Evolutionary conservation across 2,329 filamentous ascomycete genomes (phyloP).

Genomic region (Microsporum canis): DNA sequence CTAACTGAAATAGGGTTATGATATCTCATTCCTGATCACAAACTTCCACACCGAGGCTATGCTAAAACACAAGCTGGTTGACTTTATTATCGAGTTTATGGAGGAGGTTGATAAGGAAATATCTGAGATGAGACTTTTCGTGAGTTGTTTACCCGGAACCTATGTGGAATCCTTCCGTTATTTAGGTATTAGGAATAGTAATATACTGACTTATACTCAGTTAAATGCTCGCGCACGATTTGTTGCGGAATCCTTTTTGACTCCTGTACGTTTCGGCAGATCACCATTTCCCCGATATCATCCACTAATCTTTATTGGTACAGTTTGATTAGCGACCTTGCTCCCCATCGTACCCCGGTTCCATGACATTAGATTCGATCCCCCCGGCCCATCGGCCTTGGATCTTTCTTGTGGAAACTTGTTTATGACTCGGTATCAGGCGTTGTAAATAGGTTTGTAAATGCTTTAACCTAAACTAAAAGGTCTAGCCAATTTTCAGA

Average conservation of each 20-base stretch:
- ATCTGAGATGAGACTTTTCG: constrained; percentile 99
- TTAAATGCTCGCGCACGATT: constrained; percentile 94
- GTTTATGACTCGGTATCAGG: background rate
- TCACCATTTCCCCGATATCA: background rate
- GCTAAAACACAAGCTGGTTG: constrained; percentile 97
- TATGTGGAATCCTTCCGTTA: background rate
- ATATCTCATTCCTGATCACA: constrained; percentile 96
- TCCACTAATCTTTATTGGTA: constrained; percentile 7
- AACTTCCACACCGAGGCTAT: constrained; percentile 99
- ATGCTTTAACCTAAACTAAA: background rate
- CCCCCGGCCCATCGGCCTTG: background rate
- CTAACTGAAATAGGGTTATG: constrained; percentile 60
- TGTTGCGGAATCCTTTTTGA: constrained; percentile 95
- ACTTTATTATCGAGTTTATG: constrained; percentile 99
- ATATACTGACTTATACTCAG: constrained; percentile 40
- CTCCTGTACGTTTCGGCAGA: constrained; percentile 52
- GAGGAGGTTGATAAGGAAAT: constrained; percentile 99
- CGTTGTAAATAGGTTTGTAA: constrained; percentile 2
- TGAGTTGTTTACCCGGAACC: constrained; percentile 40
- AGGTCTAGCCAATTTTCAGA: background rate
- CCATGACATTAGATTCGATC: background rate
- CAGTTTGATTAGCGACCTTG: constrained; percentile 22
- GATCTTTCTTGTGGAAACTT: background rate
- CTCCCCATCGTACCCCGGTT: background rate
- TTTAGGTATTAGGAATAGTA: constrained; percentile 4